Evolutionary conservation across 139 green algal species (phyloP).

Genomic region (Chlorella sorokiniana): DNA sequence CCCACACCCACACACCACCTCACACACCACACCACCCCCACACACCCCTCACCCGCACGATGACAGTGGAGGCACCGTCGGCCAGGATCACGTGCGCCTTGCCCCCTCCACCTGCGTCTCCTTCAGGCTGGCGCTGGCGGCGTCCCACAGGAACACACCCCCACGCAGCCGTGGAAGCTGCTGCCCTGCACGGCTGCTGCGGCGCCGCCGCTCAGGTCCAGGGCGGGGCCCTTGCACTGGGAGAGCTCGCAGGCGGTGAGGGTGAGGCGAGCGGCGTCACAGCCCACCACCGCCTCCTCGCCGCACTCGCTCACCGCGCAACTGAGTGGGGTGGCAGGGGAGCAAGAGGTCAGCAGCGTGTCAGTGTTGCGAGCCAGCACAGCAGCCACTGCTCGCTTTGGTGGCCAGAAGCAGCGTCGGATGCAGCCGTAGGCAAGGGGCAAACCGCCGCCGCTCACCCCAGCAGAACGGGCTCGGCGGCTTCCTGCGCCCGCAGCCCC

Average conservation of each 20-base stretch:
- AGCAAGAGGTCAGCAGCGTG: not conserved
- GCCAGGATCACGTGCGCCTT: conserved; percentile 53
- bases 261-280: conserved; percentile 22
- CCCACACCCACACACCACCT: too few relatives aligned
- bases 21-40: not conserved
- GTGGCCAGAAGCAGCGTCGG: too few relatives aligned
- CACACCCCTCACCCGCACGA: conserved; percentile 13
- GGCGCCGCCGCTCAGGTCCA: conserved; percentile 48
- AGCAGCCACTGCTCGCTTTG: not conserved
- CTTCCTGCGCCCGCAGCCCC: conserved; percentile 44
- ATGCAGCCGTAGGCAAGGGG: too few relatives aligned
- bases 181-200: not conserved
- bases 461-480: not conserved
- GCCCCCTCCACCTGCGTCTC: conserved; percentile 40
- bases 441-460: not conserved
- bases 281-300: conserved; percentile 60
- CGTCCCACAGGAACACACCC: conserved; percentile 69
- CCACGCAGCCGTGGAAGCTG: conserved; percentile 47
- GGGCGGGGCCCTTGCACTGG: conserved; percentile 52
- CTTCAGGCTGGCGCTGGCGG: not conserved
- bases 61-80: conserved; percentile 19
- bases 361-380: not conserved
- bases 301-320: conserved; percentile 49
- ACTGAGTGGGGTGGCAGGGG: not conserved
- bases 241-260: conserved; percentile 41